Conservation (phyloP, 768 basidiomycete genomes). For the Tubosaeta brunneosetosa region DNA sequence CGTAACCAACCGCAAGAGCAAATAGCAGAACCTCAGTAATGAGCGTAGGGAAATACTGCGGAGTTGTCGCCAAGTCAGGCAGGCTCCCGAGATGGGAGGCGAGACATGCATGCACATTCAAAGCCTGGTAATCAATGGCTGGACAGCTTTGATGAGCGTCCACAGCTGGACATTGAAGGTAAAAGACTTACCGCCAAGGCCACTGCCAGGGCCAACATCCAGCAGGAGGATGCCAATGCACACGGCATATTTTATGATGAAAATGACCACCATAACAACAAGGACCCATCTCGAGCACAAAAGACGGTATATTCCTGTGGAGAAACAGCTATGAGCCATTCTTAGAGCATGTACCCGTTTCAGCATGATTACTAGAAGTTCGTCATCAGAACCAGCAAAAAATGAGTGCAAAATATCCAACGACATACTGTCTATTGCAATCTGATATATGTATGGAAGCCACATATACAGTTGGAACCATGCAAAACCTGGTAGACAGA, state of each 20-base stretch:
- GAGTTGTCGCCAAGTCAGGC: too few species aligned
- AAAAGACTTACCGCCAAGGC: conserved; percentile 5
- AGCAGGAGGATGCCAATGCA: conserved; percentile 10
- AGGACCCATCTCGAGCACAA: conserved; percentile 9
- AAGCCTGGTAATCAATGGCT: background rate
- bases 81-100: too few species aligned
- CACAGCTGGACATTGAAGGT: background rate
- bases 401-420: background rate
- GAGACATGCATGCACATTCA: background rate
- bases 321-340: background rate
- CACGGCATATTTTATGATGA: conserved; percentile 2
- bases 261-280: conserved; percentile 2
- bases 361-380: conserved; percentile 16
- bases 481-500: conserved; percentile 15
- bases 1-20: conserved; percentile 12
- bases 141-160: background rate
- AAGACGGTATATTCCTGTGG: background rate
- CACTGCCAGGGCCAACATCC: conserved; percentile 8
- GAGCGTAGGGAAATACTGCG: conserved; percentile 8
- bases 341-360: conserved; percentile 16
- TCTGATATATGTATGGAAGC: conserved; percentile 10
- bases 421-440: conserved; percentile 18
- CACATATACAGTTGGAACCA: conserved; percentile 13
- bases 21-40: conserved; percentile 16
- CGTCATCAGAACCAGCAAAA: background rate